phyloP scores from a whole-genome alignment of 768 basidiomycete species.

The Kwoniella bestiolae region DNA sequence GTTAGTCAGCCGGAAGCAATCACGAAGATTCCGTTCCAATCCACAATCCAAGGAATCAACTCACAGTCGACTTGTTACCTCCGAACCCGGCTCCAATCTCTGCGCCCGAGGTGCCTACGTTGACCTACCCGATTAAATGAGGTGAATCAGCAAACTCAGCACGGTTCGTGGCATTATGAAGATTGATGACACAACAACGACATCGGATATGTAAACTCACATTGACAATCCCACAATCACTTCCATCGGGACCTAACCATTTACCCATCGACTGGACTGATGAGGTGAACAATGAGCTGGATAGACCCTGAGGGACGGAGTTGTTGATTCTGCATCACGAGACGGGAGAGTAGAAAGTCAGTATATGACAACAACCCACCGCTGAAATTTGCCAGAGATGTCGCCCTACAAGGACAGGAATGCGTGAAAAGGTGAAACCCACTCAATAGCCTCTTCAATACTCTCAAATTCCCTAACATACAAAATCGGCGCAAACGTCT shows the following conservation, averaged over 20 bases:
- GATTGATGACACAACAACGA: no score
- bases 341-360: no score
- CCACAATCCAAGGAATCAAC: no score
- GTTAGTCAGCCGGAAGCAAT: constrained; percentile 67
- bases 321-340: constrained; percentile 41
- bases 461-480: constrained; percentile 81
- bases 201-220: constrained; percentile 60
- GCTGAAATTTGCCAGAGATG: no score
- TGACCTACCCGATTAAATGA: constrained; percentile 60
- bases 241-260: constrained; percentile 89
- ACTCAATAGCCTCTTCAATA: constrained; percentile 64
- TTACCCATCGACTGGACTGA: constrained; percentile 81
- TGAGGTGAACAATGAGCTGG: constrained; percentile 74
- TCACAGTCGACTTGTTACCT: constrained; percentile 59
- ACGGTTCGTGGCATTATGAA: no score
- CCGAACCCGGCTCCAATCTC: constrained; percentile 88
- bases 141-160: background rate
- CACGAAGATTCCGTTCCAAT: background rate
- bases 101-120: constrained; percentile 71
- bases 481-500: constrained; percentile 81
- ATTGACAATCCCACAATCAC: constrained; percentile 90
- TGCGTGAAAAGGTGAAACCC: constrained; percentile 21
- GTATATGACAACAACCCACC: no score
- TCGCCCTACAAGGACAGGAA: no score
- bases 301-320: constrained; percentile 50